Evolutionary conservation across 345 rosid species (phyloP), one percentile per base, ranked within the genome.

Genomic region (Kandelia obovata): DNA sequence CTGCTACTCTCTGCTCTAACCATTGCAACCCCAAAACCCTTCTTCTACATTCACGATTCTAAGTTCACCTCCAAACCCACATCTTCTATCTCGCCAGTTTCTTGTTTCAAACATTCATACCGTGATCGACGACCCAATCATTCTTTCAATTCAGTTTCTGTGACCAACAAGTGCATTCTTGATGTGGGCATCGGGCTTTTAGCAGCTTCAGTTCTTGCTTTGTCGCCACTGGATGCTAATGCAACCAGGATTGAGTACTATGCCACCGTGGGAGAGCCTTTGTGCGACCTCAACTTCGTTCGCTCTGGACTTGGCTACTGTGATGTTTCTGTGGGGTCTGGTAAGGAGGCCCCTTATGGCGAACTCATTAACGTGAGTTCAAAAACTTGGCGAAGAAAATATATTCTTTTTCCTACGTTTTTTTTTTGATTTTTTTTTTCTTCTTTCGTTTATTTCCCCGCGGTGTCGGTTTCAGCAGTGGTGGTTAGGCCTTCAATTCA

Each of bases 291-390:
- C 78, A 88, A 75, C 70, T 89, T 76, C 57, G 92, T 76, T 19
- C 82, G 74, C 51, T 88, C 98, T 0, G 98, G 97, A 30, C 94
- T 94, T 53, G 98, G 98, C 2, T 94, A 69, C 73, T 94, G 98
- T 63, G 98, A 94, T 70, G 64, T 94, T 58, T 53, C 70, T 46
- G 81, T 77, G 11, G 98, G 98, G 20, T 58, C 81, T 37, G 96
- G 97, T 27, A 81, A 51, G 47, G 83, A 81, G 75, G 97, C 86
- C n/a, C 97, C 97, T 0, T 85, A 85, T 70, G 89, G 83, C 35
- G 86, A 85, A 77, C 92, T 94, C 61, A 78, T 94, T 78, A 88
- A 91, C 73, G 97, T 93, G 67, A 85, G 80, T 62, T 58, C 28
- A 34, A 0, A 34, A 55, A 30, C 9, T 58, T 4, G 30, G 15